These are phyloP conservation scores for Fusarium longipes DNA, from an alignment of 2,329 filamentous ascomycete genomes.

Conservation along the genomic window DNA sequence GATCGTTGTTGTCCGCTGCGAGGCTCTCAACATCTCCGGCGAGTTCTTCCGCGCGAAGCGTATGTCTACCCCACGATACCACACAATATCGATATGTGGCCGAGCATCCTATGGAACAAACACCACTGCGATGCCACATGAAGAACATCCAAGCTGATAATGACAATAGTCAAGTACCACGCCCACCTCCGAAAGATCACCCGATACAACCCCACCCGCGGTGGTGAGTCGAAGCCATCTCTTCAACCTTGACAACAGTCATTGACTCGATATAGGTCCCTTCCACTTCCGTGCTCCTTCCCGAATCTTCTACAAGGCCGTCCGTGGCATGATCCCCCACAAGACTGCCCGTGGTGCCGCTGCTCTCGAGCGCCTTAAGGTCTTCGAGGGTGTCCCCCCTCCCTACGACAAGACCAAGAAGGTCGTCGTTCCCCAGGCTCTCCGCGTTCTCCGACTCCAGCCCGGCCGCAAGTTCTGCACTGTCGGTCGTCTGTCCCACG, in stretches of 20 bases:
- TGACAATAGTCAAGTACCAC: constrained; percentile 94
- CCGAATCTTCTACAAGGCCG: constrained; percentile 99
- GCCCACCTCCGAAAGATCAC: constrained; percentile 99
- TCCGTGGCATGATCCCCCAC: constrained; percentile 99
- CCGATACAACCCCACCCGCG: constrained; percentile 98
- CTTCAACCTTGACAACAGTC: constrained; percentile 48
- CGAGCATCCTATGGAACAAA: constrained; percentile 34
- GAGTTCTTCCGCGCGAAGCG: constrained; percentile 99
- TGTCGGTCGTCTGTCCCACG: constrained; percentile 95
- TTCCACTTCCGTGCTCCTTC: constrained; percentile 99
- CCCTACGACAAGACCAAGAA: constrained; percentile 99
- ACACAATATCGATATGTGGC: constrained; percentile 33
- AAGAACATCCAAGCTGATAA: constrained; percentile 58
- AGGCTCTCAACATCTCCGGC: constrained; percentile 99
- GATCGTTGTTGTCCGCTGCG: constrained; percentile 98
- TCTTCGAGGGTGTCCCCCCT: constrained; percentile 98
- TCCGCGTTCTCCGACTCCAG: constrained; percentile 95
- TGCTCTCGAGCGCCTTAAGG: constrained; percentile 98
- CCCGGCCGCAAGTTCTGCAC: constrained; percentile 99
- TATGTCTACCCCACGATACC: constrained; percentile 69
- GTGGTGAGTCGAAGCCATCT: constrained; percentile 72
- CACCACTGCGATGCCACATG: constrained; percentile 17
- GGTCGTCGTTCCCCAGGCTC: constrained; percentile 98
- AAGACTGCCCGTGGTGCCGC: constrained; percentile 98
- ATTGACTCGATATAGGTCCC: constrained; percentile 72